Evolutionary conservation across 257 asterid species (phyloP), one percentile per base, ranked within the genome.

Genomic region (Ligustrum vulgare): DNA sequence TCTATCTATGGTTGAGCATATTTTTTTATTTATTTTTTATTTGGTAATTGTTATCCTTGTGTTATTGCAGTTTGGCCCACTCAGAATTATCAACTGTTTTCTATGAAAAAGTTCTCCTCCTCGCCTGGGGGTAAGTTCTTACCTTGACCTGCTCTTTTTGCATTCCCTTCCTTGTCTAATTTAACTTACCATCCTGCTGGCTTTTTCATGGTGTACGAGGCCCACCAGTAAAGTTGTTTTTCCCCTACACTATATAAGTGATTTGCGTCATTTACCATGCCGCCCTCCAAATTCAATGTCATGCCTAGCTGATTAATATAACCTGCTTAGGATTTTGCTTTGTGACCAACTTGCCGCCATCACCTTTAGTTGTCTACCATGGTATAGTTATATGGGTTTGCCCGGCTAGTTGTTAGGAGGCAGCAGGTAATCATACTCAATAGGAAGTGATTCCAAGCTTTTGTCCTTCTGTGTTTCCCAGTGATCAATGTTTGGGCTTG

Each of bases 31-130:
- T 70, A 15, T 78, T 77, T 41, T 37, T 28, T 79, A 71, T 70
- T 72, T 58, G 45, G 51, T 64, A 39, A 81, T 39, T 39, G 37
- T 54, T 77, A 45, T 67, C 72, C 70, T 70, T 54, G 66, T 77
- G 32, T 13, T 41, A 37, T 80, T 69, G 35, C 96, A 93, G 98
- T 83, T 87, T 93, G 90, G 98, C 98, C 34, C 98, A 93, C 82
- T 93, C 98, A 11, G 98, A 93, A 80, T 66, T 93, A 80, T 93
- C 97, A 8, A 93, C 97, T 16, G 98, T 93, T 64, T 90, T 93
- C 90, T 93, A 93, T 45, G 98, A 93, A 83, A 93, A 90, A 80
- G 90, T 93, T 75, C 93, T 93, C 72, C 96, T 91, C 41, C 90
- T 93, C 67, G 95, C 98, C 9, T 93, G 93, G 92, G 96, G 97